phyloP scores from a whole-genome alignment of 2,329 filamentous ascomycete genomes.

The Hypoxylon sp. region DNA sequence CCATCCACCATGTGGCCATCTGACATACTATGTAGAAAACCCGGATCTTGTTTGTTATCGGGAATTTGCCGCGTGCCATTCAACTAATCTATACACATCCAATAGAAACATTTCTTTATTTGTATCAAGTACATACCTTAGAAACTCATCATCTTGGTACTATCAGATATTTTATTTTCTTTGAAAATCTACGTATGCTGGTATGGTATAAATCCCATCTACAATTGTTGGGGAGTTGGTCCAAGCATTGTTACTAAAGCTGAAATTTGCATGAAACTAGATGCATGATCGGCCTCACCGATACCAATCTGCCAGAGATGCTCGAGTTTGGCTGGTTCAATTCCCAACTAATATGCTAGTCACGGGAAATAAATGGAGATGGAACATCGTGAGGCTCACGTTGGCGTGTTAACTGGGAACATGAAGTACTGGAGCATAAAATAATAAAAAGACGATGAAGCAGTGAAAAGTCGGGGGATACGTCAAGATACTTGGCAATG shows the following conservation, averaged over 20 bases:
- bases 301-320: conserved; percentile 10
- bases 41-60: conserved; percentile 2
- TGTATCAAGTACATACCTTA: neutral
- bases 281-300: conserved; percentile 11
- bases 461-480: conserved; percentile 15
- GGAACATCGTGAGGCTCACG: conserved; percentile 25
- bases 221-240: too few species aligned
- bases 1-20: conserved; percentile 27
- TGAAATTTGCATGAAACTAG: conserved; percentile 18
- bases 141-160: neutral
- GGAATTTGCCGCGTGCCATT: conserved; percentile 9
- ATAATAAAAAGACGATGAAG: too few species aligned
- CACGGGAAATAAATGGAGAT: conserved; percentile 10
- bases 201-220: too few species aligned
- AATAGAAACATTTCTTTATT: neutral
- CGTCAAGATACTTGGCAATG: conserved; percentile 22
- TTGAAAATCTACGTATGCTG: neutral
- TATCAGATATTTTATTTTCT: neutral
- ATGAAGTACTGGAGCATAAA: conserved; percentile 9
- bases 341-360: too few species aligned
- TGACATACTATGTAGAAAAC: conserved; percentile 19
- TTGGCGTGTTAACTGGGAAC: conserved; percentile 8
- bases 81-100: conserved; percentile 4
- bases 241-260: conserved; percentile 16
- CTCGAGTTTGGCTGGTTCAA: too few species aligned